Percentiles rank a stretch among this genome's conserved stretches.
Evolutionary conservation across 495 filamentous ascomycete genomes (phyloP).

Genomic region (Tetracladium setigerum): DNA sequence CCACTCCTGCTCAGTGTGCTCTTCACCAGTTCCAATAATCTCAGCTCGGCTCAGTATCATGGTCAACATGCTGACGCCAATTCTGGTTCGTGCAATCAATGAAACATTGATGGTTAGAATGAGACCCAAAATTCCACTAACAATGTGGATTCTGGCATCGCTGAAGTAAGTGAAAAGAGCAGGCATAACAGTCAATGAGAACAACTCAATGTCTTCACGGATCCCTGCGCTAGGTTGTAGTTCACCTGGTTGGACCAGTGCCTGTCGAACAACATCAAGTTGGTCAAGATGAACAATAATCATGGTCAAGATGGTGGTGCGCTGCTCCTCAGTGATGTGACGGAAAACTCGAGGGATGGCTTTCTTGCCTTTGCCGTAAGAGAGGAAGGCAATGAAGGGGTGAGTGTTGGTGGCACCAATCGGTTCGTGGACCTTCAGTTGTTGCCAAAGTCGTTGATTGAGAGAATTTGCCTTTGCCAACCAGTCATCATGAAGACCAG

Average conservation of each 20-base stretch:
- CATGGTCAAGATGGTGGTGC: slow-evolving; percentile 88
- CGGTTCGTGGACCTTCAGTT: slow-evolving; percentile 84
- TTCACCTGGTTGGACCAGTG: slow-evolving; percentile 60
- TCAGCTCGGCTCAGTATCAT: slow-evolving; percentile 94
- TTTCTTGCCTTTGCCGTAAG: slow-evolving; percentile 93
- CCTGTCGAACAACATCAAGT: slow-evolving; percentile 79
- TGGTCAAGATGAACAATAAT: slow-evolving; percentile 90
- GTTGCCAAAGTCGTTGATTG: slow-evolving; percentile 75
- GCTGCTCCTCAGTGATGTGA: slow-evolving; percentile 84
- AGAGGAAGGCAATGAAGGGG: slow-evolving; percentile 94
- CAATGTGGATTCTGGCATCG: slow-evolving; percentile 82
- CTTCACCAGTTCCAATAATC: slow-evolving; percentile 74
- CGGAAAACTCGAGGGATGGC: slow-evolving; percentile 91
- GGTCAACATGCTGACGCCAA: slow-evolving; percentile 83
- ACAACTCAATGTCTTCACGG: slow-evolving; percentile 88
- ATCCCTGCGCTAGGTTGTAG: slow-evolving; percentile 60
- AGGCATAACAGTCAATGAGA: slow-evolving; percentile 79
- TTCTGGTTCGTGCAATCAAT: slow-evolving; percentile 68
- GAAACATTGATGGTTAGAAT: slow-evolving; percentile 76
- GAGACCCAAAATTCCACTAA: slow-evolving; percentile 79
- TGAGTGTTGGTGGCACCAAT: slow-evolving; percentile 71
- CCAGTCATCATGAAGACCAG: slow-evolving; percentile 67
- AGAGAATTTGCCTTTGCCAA: slow-evolving; percentile 56
- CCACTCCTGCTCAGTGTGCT: slow-evolving; percentile 63
- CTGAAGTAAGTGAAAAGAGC: slow-evolving; percentile 81